phyloP scores from a whole-genome alignment of 164 flowering plant species.

The Akebia trifoliata region DNA sequence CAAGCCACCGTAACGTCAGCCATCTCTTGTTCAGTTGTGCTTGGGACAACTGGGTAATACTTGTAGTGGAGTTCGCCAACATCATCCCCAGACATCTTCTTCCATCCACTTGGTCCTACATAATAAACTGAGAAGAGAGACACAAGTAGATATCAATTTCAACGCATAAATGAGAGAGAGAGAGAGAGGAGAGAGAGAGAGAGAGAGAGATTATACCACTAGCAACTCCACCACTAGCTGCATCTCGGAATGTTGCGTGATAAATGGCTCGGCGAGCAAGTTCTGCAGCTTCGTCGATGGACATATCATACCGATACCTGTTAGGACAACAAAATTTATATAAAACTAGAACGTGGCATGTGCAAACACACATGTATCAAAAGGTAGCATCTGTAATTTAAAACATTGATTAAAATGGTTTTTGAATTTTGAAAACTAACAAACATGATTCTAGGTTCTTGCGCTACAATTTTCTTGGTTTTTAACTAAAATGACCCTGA shows the following conservation, averaged over 20 bases:
- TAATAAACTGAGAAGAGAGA: slow-evolving; percentile 50
- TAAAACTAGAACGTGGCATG: too few relatives aligned
- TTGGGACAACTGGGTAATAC: slow-evolving; percentile 58
- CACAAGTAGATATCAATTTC: slow-evolving; percentile 3
- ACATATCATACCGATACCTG: slow-evolving; percentile 73
- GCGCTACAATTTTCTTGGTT: too few relatives aligned
- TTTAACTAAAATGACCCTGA: too few relatives aligned
- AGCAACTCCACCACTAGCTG: slow-evolving; percentile 97
- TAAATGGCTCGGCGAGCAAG: slow-evolving; percentile 80
- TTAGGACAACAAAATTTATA: neutral
- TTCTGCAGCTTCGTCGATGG: slow-evolving; percentile 86
- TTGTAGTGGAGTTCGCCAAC: slow-evolving; percentile 86
- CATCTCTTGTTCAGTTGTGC: slow-evolving; percentile 70
- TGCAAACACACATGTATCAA: too few relatives aligned
- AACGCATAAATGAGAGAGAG: neutral
- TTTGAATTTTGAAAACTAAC: too few relatives aligned
- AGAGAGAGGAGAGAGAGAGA: slow-evolving; percentile 13
- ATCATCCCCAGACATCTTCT: slow-evolving; percentile 87
- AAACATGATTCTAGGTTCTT: too few relatives aligned
- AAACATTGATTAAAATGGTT: too few relatives aligned
- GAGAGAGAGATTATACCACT: slow-evolving; percentile 51
- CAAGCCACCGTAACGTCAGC: slow-evolving; percentile 48
- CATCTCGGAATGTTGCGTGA: slow-evolving; percentile 97
- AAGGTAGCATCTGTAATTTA: too few relatives aligned
- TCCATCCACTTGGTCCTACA: slow-evolving; percentile 76